Percentiles rank a stretch among this genome's conserved stretches.
Evolutionary conservation across 306 rosid species (phyloP).

Genomic region (Canavalia gladiata): DNA sequence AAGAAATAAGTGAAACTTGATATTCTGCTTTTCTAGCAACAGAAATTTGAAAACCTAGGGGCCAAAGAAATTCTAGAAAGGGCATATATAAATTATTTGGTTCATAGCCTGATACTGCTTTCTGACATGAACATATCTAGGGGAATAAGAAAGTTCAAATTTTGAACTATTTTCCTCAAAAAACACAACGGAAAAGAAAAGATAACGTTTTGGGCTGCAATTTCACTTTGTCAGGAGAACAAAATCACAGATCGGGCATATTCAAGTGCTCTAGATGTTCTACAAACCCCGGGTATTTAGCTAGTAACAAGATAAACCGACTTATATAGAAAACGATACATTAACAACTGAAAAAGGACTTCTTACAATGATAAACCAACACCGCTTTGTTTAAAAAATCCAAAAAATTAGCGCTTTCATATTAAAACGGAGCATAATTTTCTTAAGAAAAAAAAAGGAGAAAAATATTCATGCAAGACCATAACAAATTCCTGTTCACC

Average conservation of each 20-base stretch:
- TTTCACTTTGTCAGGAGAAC: conserved; percentile 5
- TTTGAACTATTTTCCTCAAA: conserved; percentile 42
- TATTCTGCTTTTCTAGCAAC: conserved; percentile 4
- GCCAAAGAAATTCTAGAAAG: conserved; percentile 5
- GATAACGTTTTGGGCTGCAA: conserved; percentile 33
- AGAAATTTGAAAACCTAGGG: not conserved
- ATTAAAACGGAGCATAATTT: not conserved
- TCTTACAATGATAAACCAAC: conserved; percentile 4
- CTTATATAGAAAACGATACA: not conserved
- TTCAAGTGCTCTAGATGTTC: conserved; percentile 33
- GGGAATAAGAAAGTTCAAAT: conserved; percentile 40
- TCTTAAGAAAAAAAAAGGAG: not conserved
- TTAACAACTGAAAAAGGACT: not conserved
- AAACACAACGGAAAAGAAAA: conserved; percentile 28
- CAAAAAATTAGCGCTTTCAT: not conserved
- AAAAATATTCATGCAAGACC: conserved; percentile 38
- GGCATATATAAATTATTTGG: conserved; percentile 25
- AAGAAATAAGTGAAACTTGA: not conserved
- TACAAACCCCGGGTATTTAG: conserved; percentile 19
- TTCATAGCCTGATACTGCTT: conserved; percentile 27
- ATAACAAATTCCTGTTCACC: not conserved
- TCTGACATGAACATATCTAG: conserved; percentile 39
- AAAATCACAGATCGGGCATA: conserved; percentile 56
- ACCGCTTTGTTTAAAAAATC: not conserved
- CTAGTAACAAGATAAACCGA: conserved; percentile 11